Base-by-base conservation (phyloP, 2,329 filamentous ascomycete species). In the Aureobasidium sp. region DNA sequence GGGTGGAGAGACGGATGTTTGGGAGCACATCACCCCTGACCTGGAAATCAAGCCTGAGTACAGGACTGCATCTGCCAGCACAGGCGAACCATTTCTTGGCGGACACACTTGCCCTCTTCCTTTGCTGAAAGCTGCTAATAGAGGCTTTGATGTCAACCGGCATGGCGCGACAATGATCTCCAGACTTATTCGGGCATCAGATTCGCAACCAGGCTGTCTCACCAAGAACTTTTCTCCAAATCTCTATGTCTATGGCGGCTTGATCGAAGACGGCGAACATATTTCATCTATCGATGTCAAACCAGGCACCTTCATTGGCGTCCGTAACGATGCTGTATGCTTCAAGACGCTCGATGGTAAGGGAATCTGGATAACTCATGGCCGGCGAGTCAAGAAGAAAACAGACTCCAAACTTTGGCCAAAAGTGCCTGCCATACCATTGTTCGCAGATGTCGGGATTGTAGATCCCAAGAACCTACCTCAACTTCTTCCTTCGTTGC, bases 201-300 rank as follows among this genome's bases (percentile, higher is more conserved):
- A 78, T 64, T 77, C 76, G 0, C 76, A 78, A 66, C 76, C 76
- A 4, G 76, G 76, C 37, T 75, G 72, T 48, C 67, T 76, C 36
- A 77, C 73, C 60, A 68, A 67, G 29, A 59, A 76, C 0, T 74
- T 77, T 44, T 75, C 74, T 0, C 68, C 67, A 8, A 72, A 64
- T 55, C 66, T 78, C 15, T 78, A 77, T 52, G 59, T 78, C 15
- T 78, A 78, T 59, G 76, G 76, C 26, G 76, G 76, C n/a, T 65
- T 67, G 13, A 65, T 77, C n/a, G 76, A 78, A 29, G 71, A 74
- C 32, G 66, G 65, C 0, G 61, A 66, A 6, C 32, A 39, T 7
- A 60, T 65, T 4, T 62, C 52, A 9, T 29, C 34, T 5, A 50
- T 68, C 20, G 57, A 52, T 61, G 67, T 63, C n/a, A 62, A 66